Conservation (phyloP, 371 early-diverging fungal species). For the Capillidium heterosporum region DNA sequence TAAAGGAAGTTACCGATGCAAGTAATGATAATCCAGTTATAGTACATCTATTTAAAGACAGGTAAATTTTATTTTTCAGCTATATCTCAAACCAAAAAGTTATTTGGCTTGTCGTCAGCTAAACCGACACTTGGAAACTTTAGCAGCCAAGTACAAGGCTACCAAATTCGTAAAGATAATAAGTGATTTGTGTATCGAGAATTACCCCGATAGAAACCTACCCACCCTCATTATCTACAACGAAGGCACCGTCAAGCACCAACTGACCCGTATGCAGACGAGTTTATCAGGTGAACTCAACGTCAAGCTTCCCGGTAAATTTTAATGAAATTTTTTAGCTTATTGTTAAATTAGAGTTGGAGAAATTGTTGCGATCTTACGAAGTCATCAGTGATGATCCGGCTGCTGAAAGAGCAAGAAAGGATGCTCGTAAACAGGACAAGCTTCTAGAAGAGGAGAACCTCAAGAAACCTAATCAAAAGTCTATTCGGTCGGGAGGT, state of each 20-base stretch:
- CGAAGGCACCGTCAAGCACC: conserved; percentile 61
- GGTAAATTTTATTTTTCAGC: conserved; percentile 18
- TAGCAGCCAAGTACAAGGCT: conserved; percentile 65
- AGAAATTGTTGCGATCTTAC: neutral
- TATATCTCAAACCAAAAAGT: conserved; percentile 14
- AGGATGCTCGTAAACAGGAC: too few species aligned
- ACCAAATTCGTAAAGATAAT: conserved; percentile 87
- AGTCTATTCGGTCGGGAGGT: too few species aligned
- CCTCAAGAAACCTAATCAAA: too few species aligned
- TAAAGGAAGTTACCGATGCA: conserved; percentile 75
- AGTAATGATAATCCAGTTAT: conserved; percentile 60
- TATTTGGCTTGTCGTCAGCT: conserved; percentile 65
- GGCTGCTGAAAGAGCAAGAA: too few species aligned
- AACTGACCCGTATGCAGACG: conserved; percentile 50
- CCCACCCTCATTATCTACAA: conserved; percentile 84
- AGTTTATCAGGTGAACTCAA: neutral
- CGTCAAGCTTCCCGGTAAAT: neutral
- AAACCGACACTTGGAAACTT: conserved; percentile 43
- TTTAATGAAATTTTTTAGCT: neutral
- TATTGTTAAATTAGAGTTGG: neutral
- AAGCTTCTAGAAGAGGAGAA: too few species aligned
- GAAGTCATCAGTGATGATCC: neutral
- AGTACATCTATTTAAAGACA: conserved; percentile 52
- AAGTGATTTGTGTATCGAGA: conserved; percentile 79
- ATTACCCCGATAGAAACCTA: conserved; percentile 80